Conservation (phyloP, 108 stramenopile species). For the Pseudonitzschia multiseries region DNA sequence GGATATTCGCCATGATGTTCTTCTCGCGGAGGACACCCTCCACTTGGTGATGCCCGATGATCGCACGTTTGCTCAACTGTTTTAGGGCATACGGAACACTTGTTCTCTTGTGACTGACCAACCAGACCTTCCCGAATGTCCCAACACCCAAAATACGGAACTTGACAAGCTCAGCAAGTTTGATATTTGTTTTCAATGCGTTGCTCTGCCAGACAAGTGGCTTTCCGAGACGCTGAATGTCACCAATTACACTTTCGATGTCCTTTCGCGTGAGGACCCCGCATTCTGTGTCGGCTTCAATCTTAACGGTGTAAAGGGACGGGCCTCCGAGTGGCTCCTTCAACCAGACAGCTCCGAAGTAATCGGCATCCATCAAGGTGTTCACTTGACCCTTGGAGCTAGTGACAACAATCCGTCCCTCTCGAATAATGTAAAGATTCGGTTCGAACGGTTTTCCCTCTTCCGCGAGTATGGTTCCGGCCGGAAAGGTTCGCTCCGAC, state of each 20-base stretch:
- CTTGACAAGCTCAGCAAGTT: slow-evolving; percentile 76
- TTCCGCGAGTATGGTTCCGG: slow-evolving; percentile 75
- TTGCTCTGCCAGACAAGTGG: slow-evolving; percentile 41
- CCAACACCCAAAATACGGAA: slow-evolving; percentile 96
- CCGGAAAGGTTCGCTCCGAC: slow-evolving; percentile 55
- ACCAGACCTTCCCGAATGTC: slow-evolving; percentile 98
- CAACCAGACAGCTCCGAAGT: slow-evolving; percentile 78
- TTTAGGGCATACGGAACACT: slow-evolving; percentile 88
- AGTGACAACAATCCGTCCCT: slow-evolving; percentile 61
- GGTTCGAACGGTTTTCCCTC: slow-evolving; percentile 70
- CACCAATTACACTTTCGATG: slow-evolving; percentile 78
- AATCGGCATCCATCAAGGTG: slow-evolving; percentile 72
- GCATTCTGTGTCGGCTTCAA: slow-evolving; percentile 66
- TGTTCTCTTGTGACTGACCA: slow-evolving; percentile 90
- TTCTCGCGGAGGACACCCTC: slow-evolving; percentile 89
- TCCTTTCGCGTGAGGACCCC: slow-evolving; percentile 67
- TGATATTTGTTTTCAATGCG: slow-evolving; percentile 59
- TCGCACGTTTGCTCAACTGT: slow-evolving; percentile 90
- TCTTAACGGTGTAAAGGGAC: slow-evolving; percentile 66
- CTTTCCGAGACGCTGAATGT: slow-evolving; percentile 65
- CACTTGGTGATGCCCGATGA: slow-evolving; percentile 98
- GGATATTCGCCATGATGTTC: slow-evolving; percentile 88
- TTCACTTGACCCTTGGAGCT: slow-evolving; percentile 76
- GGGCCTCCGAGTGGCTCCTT: slow-evolving; percentile 55
- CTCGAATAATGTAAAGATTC: slow-evolving; percentile 81